Evolutionary conservation across 2,329 filamentous ascomycete genomes (phyloP), one percentile per base, ranked within the genome.

Genomic region (Botrytis byssoidea): DNA sequence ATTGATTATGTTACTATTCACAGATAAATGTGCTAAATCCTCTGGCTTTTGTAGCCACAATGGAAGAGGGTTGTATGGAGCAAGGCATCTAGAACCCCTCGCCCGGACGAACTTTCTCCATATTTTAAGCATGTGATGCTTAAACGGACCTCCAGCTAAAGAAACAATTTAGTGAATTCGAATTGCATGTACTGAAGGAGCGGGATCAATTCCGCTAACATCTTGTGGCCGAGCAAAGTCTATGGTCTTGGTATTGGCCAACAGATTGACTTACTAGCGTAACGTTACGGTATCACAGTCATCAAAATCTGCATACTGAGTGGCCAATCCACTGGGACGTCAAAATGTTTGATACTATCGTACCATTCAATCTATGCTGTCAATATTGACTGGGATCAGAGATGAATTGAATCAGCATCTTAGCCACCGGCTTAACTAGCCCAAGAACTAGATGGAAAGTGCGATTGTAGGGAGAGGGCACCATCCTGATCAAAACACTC

Each of bases 201-300:
- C 63, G 63, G 71, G 32, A 25, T 4, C 63, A 72, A 71, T 69
- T 68, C 51, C 63, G 55, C 18, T n/a, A 48, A 68, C 48, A 60
- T 60, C 9, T 12, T 40, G 25, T 10, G 25, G 35, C 10, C 55
- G 35, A 57, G 55, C 6, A 10, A 69, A 69, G 18, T 12, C n/a
- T 9, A 7, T 57, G 32, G 4, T 57, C n/a, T 44, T 32, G 46
- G 48, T 32, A 69, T 44, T 29, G 48, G 29, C 35, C 37, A 29
- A 44, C 40, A 42, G 18, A 22, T 20, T 69, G 37, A 48, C 66
- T 69, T 20, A 22, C 55, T 20, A 32, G 66, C 35, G 66, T 57
- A 69, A 69, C 48, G 48, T 42, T 69, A 44, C 37, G 16, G 35
- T 16, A 57, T 32, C 48, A 32, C 66, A 57, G 48, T 29, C 25